Conservation (phyloP, 768 basidiomycete genomes). For the Rhizopogon vinicolor region DNA sequence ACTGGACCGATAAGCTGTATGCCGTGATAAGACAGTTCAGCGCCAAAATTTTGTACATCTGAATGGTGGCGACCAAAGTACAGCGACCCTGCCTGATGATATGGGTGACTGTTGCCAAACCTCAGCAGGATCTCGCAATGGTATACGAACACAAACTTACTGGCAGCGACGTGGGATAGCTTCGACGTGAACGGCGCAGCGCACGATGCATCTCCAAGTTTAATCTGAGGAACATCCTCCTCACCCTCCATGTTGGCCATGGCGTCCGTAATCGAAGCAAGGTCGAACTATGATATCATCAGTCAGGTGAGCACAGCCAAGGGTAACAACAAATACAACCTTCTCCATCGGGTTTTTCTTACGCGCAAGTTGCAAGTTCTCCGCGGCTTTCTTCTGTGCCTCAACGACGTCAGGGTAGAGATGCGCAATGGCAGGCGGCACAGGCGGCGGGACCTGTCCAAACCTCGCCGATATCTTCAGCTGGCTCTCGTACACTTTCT, state of each 20-base stretch:
- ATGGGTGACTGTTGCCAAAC: conserved; percentile 64
- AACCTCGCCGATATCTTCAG: conserved; percentile 86
- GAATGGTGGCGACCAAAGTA: conserved; percentile 96
- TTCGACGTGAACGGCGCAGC: conserved; percentile 99
- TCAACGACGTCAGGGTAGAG: conserved; percentile 87
- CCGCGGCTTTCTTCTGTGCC: conserved; percentile 79
- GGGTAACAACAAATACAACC: conserved; percentile 41
- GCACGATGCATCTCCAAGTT: conserved; percentile 98
- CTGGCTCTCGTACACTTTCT: conserved; percentile 97
- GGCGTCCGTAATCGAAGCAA: conserved; percentile 74
- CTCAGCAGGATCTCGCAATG: background rate
- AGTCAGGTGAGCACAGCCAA: conserved; percentile 1
- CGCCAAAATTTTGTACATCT: conserved; percentile 99
- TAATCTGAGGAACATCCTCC: conserved; percentile 94
- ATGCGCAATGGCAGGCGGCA: conserved; percentile 83
- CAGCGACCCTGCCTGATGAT: conserved; percentile 98
- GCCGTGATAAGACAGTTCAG: conserved; percentile 98
- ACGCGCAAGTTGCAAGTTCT: conserved; percentile 58
- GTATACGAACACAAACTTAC: conserved; percentile 43
- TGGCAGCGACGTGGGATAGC: conserved; percentile 92
- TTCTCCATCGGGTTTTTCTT: conserved; percentile 89
- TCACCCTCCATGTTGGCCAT: conserved; percentile 94
- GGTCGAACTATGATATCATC: conserved; percentile 56
- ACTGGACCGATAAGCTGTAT: conserved; percentile 96
- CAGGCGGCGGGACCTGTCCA: conserved; percentile 90